Conservation (phyloP, 108 stramenopile genomes). For the Cyclotella baltica region DNA sequence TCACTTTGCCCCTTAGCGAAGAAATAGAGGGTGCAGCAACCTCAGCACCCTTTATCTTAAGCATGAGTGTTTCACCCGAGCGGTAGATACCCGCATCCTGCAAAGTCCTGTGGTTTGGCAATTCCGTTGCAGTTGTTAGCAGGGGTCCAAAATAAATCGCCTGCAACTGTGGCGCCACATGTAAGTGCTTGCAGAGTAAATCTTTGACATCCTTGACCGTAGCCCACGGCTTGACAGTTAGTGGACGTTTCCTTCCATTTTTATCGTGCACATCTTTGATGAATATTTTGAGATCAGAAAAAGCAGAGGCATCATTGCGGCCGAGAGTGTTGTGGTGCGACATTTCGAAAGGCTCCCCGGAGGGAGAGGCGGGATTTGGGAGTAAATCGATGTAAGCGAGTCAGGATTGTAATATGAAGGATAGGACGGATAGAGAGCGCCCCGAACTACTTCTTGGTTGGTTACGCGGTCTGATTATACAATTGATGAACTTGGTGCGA, state of each 20-base stretch:
- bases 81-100: constrained; percentile 89
- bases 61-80: constrained; percentile 80
- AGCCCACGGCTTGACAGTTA: constrained; percentile 84
- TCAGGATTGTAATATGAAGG: neutral
- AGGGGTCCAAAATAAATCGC: constrained; percentile 81
- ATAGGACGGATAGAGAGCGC: neutral
- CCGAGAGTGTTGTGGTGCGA: constrained; percentile 16
- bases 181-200: constrained; percentile 64
- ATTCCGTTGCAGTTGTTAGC: constrained; percentile 63
- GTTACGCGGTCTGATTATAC: too few relatives aligned
- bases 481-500: too few relatives aligned
- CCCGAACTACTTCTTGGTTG: neutral
- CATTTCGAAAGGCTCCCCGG: constrained; percentile 24
- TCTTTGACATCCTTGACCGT: constrained; percentile 89
- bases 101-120: constrained; percentile 85
- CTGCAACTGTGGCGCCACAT: constrained; percentile 73
- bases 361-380: constrained; percentile 18
- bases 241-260: constrained; percentile 70
- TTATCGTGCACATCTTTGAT: constrained; percentile 79
- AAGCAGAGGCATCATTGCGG: constrained; percentile 2
- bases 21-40: constrained; percentile 44
- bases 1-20: constrained; percentile 41
- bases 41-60: constrained; percentile 64
- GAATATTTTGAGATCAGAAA: constrained; percentile 79
- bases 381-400: neutral